Base-by-base conservation (phyloP, 208 protist species). In the Jaenimonas drosophilae region DNA sequence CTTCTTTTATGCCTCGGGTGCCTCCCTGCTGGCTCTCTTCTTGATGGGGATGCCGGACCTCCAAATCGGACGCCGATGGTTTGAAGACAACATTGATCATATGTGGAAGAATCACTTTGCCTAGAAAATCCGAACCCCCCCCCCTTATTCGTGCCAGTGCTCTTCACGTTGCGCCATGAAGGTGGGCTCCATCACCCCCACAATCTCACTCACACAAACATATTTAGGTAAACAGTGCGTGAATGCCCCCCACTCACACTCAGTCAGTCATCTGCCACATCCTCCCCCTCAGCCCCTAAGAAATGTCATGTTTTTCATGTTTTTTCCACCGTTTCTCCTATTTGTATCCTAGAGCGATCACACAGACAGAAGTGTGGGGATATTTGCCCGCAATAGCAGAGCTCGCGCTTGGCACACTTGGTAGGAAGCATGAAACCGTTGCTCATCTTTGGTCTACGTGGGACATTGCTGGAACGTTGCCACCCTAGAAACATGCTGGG, bases 401-500 rank as follows among this genome's bases (percentile, higher is more conserved):
- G 42, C 31, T 3, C 17, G 36, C 9, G 30, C 34, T 37, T 59
- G n/a, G n/a, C n/a, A n/a, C n/a, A n/a, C n/a, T n/a, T n/a, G n/a
- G n/a, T 62, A 33, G 43, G 44, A 9, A 25, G 29, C 11, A 72
- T 84, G 67, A 83, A 78, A 40, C 83, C 78, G 11, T 46, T 93
- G 28, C 61, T 93, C 0, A 48, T 93, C 0, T 90, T 93, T 58
- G 85, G 85, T 2, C 65, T 93, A 5, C 74, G 85, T 21, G 85
- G 85, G n/a, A 93, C 85, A 1, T 60, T 93, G 2, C 32, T 93
- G 24, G 80, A 90, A 63, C 80, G 80, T 51, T 64, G 88, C 20
- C 85, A 93, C 61, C 40, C 69, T 27, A 70, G 73, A 31, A 56
- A 49, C 4, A 51, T 88, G 2, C 75, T 77, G 0, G 29, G 51